Conservation (phyloP, 257 asterid genomes). For the Forsythia suspensa region DNA sequence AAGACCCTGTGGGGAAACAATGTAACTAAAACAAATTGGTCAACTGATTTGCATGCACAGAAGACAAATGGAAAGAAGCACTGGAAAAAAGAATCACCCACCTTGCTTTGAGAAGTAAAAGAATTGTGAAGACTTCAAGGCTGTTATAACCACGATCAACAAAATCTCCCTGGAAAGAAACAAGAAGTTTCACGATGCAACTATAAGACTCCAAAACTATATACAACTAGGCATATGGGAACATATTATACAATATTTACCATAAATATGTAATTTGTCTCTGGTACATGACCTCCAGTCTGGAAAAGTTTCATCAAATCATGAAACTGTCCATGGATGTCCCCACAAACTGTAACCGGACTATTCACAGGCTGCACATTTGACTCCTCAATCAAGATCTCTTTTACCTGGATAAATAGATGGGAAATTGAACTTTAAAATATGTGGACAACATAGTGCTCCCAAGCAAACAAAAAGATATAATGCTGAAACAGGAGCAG, state of each 20-base stretch:
- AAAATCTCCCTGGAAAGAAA: slow-evolving; percentile 80
- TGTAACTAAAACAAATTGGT: background rate
- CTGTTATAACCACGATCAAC: slow-evolving; percentile 99
- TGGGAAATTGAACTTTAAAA: slow-evolving; percentile 4
- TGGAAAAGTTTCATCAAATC: slow-evolving; percentile 98
- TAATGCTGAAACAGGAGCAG: background rate
- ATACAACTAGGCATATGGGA: background rate
- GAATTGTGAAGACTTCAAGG: slow-evolving; percentile 93
- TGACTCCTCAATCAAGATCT: slow-evolving; percentile 95
- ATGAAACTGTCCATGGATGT: slow-evolving; percentile 97
- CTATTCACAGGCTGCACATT: slow-evolving; percentile 99
- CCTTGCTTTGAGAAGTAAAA: slow-evolving; percentile 98
- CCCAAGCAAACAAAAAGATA: slow-evolving; percentile 9
- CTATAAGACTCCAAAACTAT: background rate
- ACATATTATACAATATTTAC: slow-evolving; percentile 33
- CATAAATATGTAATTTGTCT: slow-evolving; percentile 96
- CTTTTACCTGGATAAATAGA: slow-evolving; percentile 71
- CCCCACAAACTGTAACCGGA: slow-evolving; percentile 99
- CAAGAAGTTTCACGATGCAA: slow-evolving; percentile 20
- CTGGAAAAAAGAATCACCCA: slow-evolving; percentile 22
- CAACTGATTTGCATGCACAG: slow-evolving; percentile 6
- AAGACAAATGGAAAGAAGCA: background rate
- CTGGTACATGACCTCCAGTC: slow-evolving; percentile 99
- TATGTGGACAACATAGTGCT: background rate
- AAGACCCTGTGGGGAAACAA: slow-evolving; percentile 20